A percentile compares a stretch with the other conserved stretches of the same genome.
phyloP scores from a whole-genome alignment of 495 filamentous ascomycete species.

The Aspergillus haitiensis region DNA sequence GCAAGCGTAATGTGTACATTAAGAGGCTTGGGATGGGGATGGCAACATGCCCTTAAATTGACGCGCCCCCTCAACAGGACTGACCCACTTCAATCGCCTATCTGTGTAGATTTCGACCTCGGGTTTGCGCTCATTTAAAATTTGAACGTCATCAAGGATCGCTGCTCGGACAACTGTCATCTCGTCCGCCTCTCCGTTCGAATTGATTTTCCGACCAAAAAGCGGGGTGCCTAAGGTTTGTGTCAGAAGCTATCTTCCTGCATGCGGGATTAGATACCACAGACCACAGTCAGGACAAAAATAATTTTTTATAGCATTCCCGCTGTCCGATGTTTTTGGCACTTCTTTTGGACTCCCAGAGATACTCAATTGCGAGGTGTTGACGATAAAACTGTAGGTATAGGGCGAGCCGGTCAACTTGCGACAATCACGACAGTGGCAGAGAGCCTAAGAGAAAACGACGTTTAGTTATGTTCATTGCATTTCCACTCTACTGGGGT shows the following conservation, averaged over 20 bases:
- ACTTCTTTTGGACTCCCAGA: constrained; percentile 36
- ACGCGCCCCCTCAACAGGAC: constrained; percentile 30
- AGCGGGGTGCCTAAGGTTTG: constrained; percentile 36
- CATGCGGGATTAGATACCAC: constrained; percentile 8
- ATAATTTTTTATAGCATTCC: constrained; percentile 36
- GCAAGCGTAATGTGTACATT: too few relatives aligned
- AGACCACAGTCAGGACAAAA: constrained; percentile 43
- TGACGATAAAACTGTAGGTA: constrained; percentile 31
- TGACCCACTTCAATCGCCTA: constrained; percentile 30
- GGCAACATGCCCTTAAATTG: constrained; percentile 33
- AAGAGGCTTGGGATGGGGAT: not conserved
- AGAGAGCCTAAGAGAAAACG: constrained; percentile 31
- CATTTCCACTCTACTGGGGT: not conserved
- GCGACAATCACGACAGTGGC: constrained; percentile 43
- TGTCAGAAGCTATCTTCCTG: constrained; percentile 8
- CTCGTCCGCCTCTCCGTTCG: constrained; percentile 22
- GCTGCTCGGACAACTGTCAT: constrained; percentile 35
- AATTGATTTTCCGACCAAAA: constrained; percentile 27
- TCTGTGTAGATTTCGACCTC: constrained; percentile 33
- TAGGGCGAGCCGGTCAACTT: constrained; percentile 33
- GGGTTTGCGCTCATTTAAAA: constrained; percentile 31
- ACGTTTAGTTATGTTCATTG: constrained; percentile 4
- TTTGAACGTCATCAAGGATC: constrained; percentile 32
- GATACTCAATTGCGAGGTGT: constrained; percentile 27
- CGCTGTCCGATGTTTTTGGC: constrained; percentile 37